phyloP scores from a whole-genome alignment of 73 alveolate species.

The Paramecium biaurelia region DNA sequence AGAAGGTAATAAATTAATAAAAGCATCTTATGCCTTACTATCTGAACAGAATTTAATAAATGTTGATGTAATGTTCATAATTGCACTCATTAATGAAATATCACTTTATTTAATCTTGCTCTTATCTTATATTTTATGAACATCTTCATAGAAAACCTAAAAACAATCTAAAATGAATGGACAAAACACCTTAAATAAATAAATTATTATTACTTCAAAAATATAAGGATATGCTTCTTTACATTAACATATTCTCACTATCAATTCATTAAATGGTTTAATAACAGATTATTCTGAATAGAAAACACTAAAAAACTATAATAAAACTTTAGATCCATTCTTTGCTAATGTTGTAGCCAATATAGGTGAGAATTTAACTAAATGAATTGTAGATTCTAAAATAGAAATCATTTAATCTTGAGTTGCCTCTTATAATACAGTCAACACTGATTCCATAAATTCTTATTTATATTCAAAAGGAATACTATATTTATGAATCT shows the following conservation, averaged over 20 bases:
- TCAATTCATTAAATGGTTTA: constrained; percentile 30
- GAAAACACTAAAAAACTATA: constrained; percentile 34
- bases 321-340: constrained; percentile 12
- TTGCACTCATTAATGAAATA: constrained; percentile 50
- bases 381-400: constrained; percentile 21
- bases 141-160: constrained; percentile 41
- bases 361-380: constrained; percentile 39
- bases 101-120: constrained; percentile 47
- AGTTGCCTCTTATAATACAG: constrained; percentile 24
- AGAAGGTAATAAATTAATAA: constrained; percentile 50
- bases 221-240: constrained; percentile 10
- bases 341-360: constrained; percentile 27
- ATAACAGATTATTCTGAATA: constrained; percentile 20
- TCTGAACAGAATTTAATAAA: constrained; percentile 56
- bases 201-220: neutral
- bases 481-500: neutral
- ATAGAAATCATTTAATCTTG: constrained; percentile 39
- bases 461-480: constrained; percentile 6
- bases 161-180: constrained; percentile 62
- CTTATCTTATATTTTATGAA: neutral
- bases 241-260: constrained; percentile 36
- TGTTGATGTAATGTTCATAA: constrained; percentile 52
- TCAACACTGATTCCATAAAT: neutral
- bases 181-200: constrained; percentile 33
- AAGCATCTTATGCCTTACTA: constrained; percentile 54